These are phyloP conservation scores for Penicillium steckii DNA, from an alignment of 495 filamentous ascomycete species.

Conservation along the genomic window DNA sequence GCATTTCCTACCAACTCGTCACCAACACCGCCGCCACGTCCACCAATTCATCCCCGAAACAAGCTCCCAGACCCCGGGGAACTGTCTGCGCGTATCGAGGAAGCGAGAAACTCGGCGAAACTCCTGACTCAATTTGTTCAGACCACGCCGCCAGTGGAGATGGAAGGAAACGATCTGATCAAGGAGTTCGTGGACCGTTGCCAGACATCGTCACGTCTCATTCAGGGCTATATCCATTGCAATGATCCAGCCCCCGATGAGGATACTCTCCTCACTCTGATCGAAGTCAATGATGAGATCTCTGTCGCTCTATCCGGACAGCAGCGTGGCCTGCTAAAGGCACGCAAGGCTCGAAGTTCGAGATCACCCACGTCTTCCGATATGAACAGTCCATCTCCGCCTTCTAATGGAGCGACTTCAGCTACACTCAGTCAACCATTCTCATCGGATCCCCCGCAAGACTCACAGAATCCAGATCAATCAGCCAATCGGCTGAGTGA, in stretches of 20 bases:
- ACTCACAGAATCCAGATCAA: constrained; percentile 1
- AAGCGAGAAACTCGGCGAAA: constrained; percentile 85
- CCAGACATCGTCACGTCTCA: constrained; percentile 68
- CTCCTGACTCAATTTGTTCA: constrained; percentile 87
- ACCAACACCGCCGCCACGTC: not conserved
- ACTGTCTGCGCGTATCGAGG: constrained; percentile 78
- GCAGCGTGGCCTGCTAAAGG: constrained; percentile 75
- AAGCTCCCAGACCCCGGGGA: constrained; percentile 73
- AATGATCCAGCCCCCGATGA: constrained; percentile 81
- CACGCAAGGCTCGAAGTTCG: constrained; percentile 45
- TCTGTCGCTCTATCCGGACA: constrained; percentile 74
- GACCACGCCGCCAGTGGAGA: constrained; percentile 72
- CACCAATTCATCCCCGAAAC: constrained; percentile 31
- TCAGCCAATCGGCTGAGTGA: constrained; percentile 4
- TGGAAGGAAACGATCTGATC: constrained; percentile 80
- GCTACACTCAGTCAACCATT: constrained; percentile 15
- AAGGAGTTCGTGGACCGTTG: constrained; percentile 92
- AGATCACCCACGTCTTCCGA: constrained; percentile 19
- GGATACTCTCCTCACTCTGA: constrained; percentile 86
- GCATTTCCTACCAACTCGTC: constrained; percentile 1
- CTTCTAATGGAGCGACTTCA: constrained; percentile 11
- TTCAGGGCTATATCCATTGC: constrained; percentile 80
- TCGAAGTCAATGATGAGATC: constrained; percentile 92
- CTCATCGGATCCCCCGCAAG: constrained; percentile 4
- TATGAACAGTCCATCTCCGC: constrained; percentile 17